Percentiles rank a stretch among this genome's conserved stretches.
Conservation (phyloP, 352 stramenopile genomes). For the Globisporangium cederbergense region DNA sequence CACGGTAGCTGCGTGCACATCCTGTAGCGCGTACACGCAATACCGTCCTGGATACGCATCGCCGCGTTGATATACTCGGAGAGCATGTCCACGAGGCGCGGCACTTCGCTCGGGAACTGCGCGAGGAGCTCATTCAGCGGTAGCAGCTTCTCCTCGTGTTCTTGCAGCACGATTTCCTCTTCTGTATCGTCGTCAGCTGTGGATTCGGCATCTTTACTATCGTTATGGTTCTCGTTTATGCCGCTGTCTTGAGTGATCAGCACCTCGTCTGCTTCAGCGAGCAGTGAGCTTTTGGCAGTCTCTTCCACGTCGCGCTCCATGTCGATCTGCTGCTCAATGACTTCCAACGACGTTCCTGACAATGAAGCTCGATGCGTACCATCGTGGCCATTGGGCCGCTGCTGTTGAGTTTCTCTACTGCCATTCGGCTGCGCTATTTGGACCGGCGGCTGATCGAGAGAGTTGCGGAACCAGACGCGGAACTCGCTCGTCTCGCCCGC, state of each 20-base stretch:
- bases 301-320: not conserved
- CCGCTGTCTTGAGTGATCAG: not conserved
- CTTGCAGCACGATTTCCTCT: not conserved
- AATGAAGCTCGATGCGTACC: not conserved
- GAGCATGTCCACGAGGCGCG: constrained; percentile 26
- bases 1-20: constrained; percentile 28
- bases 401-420: not conserved
- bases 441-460: not conserved
- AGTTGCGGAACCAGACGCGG: constrained; percentile 16
- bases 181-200: not conserved
- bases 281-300: not conserved
- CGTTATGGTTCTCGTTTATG: not conserved
- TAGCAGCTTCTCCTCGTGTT: constrained; percentile 1
- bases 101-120: constrained; percentile 21
- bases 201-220: not conserved
- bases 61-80: constrained; percentile 33
- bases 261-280: not conserved
- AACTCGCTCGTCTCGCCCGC: constrained; percentile 18
- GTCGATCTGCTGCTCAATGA: constrained; percentile 4
- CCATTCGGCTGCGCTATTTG: not conserved
- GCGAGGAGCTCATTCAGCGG: constrained; percentile 27
- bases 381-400: not conserved
- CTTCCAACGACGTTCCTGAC: not conserved
- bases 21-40: constrained; percentile 22
- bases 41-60: constrained; percentile 27